Conservation (phyloP, 2,329 filamentous ascomycete species). For the Exophiala sp. region DNA sequence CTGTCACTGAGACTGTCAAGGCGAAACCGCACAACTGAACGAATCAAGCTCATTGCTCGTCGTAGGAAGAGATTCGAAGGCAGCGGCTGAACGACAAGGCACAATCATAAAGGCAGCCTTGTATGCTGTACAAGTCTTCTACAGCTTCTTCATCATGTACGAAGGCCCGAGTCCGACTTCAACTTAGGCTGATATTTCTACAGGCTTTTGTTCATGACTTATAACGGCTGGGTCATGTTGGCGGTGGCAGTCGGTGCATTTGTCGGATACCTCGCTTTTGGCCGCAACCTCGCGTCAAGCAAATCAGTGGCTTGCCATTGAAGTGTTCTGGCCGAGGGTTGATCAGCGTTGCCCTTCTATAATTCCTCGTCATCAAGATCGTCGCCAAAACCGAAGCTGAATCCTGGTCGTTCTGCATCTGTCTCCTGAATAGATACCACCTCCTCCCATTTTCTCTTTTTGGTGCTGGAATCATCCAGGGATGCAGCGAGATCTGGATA, state of each 20-base stretch:
- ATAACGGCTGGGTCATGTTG: slow-evolving; percentile 97
- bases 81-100: slow-evolving; percentile 57
- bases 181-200: slow-evolving; percentile 1
- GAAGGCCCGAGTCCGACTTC: neutral
- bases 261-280: slow-evolving; percentile 78
- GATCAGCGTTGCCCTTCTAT: neutral
- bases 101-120: slow-evolving; percentile 74
- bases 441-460: slow-evolving; percentile 81
- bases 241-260: slow-evolving; percentile 84
- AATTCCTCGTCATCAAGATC: slow-evolving; percentile 47
- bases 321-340: slow-evolving; percentile 24
- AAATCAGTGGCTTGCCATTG: slow-evolving; percentile 92
- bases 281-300: slow-evolving; percentile 60
- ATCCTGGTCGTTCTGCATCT: slow-evolving; percentile 41
- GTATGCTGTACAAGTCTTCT: slow-evolving; percentile 93
- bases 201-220: slow-evolving; percentile 99
- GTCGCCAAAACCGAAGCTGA: slow-evolving; percentile 60
- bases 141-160: slow-evolving; percentile 98
- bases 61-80: slow-evolving; percentile 65
- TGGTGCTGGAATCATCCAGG: slow-evolving; percentile 55
- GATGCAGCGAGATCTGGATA: slow-evolving; percentile 63
- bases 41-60: slow-evolving; percentile 64
- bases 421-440: slow-evolving; percentile 55
- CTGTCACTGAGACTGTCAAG: slow-evolving; percentile 25
- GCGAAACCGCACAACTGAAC: slow-evolving; percentile 23